phyloP scores from a whole-genome alignment of 306 rosid genomes.

The Argentina anserina region DNA sequence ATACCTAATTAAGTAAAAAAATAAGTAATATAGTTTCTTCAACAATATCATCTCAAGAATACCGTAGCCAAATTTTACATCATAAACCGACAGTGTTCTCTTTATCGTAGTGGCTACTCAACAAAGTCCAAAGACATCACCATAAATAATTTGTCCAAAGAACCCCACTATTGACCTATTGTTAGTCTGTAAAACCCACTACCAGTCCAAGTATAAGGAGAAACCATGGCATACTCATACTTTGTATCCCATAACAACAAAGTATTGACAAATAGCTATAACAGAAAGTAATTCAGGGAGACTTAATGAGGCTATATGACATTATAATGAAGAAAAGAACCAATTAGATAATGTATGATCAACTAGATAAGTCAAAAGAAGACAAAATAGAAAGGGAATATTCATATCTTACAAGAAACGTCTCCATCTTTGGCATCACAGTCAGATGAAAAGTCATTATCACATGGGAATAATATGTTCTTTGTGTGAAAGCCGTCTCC shows the following conservation, averaged over 20 bases:
- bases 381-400: not conserved
- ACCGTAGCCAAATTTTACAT: no score
- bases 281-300: not conserved
- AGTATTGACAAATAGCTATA: conserved; percentile 1
- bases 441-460: conserved; percentile 61
- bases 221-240: not conserved
- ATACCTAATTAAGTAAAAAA: no score
- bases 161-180: no score
- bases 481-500: conserved; percentile 51
- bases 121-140: not conserved
- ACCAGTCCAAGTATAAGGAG: not conserved
- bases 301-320: not conserved
- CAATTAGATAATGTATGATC: not conserved
- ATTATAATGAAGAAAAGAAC: conserved; percentile 2
- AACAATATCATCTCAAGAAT: no score
- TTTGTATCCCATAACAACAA: not conserved
- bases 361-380: not conserved
- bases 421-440: conserved; percentile 56
- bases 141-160: not conserved
- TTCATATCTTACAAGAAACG: conserved; percentile 47
- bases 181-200: not conserved
- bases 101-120: no score
- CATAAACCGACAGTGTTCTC: no score
- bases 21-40: no score
- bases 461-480: conserved; percentile 48